phyloP scores from a whole-genome alignment of 805 yeast species.

The Starmerella cellae region DNA sequence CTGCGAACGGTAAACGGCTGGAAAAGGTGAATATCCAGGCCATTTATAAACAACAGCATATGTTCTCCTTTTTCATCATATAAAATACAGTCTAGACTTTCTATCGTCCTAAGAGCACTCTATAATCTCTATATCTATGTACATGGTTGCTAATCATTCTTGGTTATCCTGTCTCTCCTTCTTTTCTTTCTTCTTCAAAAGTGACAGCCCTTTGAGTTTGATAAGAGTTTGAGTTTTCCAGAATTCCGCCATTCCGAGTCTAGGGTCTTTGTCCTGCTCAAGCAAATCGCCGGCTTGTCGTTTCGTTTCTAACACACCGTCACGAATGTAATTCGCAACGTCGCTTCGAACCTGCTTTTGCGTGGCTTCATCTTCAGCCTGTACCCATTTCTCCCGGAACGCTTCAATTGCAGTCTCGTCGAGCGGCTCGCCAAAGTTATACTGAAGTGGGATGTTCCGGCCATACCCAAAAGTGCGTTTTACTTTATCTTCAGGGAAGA shows the following conservation, averaged over 20 bases:
- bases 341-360: constrained; percentile 46
- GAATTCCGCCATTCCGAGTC: constrained; percentile 54
- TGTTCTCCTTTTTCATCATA: too few relatives aligned
- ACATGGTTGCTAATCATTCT: not conserved
- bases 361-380: constrained; percentile 30
- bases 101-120: not conserved
- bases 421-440: constrained; percentile 59
- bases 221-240: constrained; percentile 37
- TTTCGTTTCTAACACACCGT: constrained; percentile 33
- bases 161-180: not conserved
- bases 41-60: too few relatives aligned
- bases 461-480: constrained; percentile 45
- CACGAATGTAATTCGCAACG: constrained; percentile 57
- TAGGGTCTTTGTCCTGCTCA: constrained; percentile 35
- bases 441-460: constrained; percentile 51
- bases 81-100: too few relatives aligned
- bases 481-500: constrained; percentile 62
- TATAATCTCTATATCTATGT: not conserved
- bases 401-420: constrained; percentile 44
- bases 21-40: too few relatives aligned
- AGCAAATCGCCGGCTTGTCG: constrained; percentile 2
- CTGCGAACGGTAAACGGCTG: too few relatives aligned
- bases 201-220: constrained; percentile 10
- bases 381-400: constrained; percentile 65
- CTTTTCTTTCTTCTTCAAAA: constrained; percentile 9